Evolutionary conservation across 2,329 filamentous ascomycete species (phyloP).

Genomic region (Tympanopsis confertula): DNA sequence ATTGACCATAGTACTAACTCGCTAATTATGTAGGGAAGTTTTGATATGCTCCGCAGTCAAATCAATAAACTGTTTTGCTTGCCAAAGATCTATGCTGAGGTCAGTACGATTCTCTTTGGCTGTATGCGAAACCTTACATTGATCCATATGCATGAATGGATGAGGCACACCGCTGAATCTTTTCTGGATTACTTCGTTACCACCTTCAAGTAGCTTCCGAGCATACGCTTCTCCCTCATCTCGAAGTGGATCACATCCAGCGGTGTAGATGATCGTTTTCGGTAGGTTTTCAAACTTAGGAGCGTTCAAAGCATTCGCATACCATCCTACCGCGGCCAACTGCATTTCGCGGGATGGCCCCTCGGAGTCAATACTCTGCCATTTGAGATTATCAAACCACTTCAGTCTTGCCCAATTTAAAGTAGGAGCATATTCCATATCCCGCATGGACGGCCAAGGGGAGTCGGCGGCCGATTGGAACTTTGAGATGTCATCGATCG

Average conservation of each 20-base stretch:
- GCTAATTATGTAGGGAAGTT: background rate
- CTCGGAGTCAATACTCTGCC: conserved; percentile 12
- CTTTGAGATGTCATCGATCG: conserved; percentile 24
- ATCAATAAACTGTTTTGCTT: conserved; percentile 16
- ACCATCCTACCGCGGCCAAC: conserved; percentile 9
- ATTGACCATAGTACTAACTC: too few species aligned
- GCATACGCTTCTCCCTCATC: conserved; percentile 37
- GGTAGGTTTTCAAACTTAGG: conserved; percentile 18
- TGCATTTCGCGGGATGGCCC: conserved; percentile 7
- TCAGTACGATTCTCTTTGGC: too few species aligned
- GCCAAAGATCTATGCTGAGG: conserved; percentile 13
- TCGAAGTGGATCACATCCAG: conserved; percentile 29
- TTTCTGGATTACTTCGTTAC: conserved; percentile 30
- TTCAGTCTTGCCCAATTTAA: conserved; percentile 28
- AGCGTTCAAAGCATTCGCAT: conserved; percentile 20
- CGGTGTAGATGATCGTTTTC: conserved; percentile 27
- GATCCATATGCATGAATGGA: conserved; percentile 35
- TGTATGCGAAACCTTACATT: too few species aligned
- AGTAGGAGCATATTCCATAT: conserved; percentile 27
- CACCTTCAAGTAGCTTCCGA: conserved; percentile 24
- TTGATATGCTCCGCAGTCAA: conserved; percentile 6
- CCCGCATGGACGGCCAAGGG: conserved; percentile 25
- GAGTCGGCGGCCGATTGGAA: conserved; percentile 20
- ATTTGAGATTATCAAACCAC: conserved; percentile 24
- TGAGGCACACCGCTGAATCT: conserved; percentile 34